phyloP scores from a whole-genome alignment of 1,139 yeast species.

The Saccharomycopsis crataegensis region DNA sequence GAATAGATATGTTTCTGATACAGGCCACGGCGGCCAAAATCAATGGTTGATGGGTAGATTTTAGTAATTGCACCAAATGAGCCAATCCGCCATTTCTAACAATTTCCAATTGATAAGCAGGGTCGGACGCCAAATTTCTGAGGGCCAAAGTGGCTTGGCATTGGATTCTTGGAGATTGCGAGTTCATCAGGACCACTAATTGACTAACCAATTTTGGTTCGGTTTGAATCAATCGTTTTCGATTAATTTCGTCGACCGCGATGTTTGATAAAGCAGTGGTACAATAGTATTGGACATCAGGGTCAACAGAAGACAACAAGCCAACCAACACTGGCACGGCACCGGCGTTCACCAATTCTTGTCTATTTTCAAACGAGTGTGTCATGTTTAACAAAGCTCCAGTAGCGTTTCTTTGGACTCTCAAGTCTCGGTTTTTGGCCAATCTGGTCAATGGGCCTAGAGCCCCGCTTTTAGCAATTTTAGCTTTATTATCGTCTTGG shows the following conservation, averaged over 20 bases:
- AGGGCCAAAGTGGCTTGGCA: constrained; percentile 97
- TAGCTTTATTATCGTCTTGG: constrained; percentile 94
- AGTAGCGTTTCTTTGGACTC: constrained; percentile 97
- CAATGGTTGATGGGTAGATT: constrained; percentile 85
- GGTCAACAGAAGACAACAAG: constrained; percentile 78
- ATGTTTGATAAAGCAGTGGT: constrained; percentile 95
- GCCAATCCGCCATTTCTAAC: constrained; percentile 95
- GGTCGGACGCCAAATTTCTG: constrained; percentile 92
- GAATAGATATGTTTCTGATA: constrained; percentile 91
- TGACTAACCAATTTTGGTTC: constrained; percentile 92
- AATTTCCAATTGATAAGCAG: constrained; percentile 84
- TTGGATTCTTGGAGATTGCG: constrained; percentile 87
- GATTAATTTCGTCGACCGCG: constrained; percentile 90
- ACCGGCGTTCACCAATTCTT: constrained; percentile 94
- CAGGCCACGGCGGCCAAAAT: constrained; percentile 97
- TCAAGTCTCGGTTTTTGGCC: constrained; percentile 87
- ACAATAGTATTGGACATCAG: constrained; percentile 97
- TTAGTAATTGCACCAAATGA: constrained; percentile 77
- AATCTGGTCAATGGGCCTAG: constrained; percentile 85
- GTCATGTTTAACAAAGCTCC: constrained; percentile 98
- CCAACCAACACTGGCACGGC: constrained; percentile 95
- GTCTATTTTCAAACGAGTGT: constrained; percentile 93
- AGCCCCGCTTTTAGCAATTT: constrained; percentile 97
- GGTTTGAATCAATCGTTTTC: constrained; percentile 81
- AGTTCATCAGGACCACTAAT: constrained; percentile 85